Percentiles rank a stretch among this genome's conserved stretches.
Evolutionary conservation across 345 rosid genomes (phyloP).

Genomic region (Nasturtium officinale): DNA sequence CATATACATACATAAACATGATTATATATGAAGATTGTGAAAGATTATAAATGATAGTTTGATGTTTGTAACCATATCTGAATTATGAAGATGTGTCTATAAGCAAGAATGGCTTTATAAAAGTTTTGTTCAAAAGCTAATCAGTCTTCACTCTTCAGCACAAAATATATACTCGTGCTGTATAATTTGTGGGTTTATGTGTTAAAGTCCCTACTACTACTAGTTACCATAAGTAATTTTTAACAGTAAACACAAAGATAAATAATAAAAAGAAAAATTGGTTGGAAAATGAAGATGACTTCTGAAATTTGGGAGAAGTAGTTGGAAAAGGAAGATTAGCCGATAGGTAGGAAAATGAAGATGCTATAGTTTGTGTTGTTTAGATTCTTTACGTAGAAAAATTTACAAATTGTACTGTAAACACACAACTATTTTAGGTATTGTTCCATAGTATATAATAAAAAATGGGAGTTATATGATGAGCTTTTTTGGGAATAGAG

Average conservation of each 20-base stretch:
- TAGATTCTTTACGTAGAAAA: not conserved
- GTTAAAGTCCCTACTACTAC: not conserved
- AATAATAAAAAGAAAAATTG: not conserved
- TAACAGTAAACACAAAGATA: not conserved
- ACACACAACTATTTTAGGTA: not conserved
- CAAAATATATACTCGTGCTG: not conserved
- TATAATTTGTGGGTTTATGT: not conserved
- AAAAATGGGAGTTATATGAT: not conserved
- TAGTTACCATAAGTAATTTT: not conserved
- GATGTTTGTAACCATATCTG: conserved; percentile 18
- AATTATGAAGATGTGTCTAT: conserved; percentile 15
- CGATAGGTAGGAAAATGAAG: conserved; percentile 8
- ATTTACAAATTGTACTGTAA: too few relatives aligned
- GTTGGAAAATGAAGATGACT: not conserved
- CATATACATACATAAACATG: not conserved
- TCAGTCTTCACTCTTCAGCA: not conserved
- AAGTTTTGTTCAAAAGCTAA: conserved; percentile 27
- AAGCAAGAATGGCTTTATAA: conserved; percentile 18
- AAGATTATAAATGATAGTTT: conserved; percentile 17
- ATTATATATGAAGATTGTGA: conserved; percentile 15
- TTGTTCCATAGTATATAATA: not conserved
- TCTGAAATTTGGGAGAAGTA: conserved; percentile 8
- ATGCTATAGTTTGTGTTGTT: not conserved
- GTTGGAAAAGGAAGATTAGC: conserved; percentile 3
- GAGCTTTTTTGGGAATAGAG: not conserved